These are phyloP conservation scores for Ogataea wickerhamii DNA, from an alignment of 805 yeast genomes.

Conservation along the genomic window DNA sequence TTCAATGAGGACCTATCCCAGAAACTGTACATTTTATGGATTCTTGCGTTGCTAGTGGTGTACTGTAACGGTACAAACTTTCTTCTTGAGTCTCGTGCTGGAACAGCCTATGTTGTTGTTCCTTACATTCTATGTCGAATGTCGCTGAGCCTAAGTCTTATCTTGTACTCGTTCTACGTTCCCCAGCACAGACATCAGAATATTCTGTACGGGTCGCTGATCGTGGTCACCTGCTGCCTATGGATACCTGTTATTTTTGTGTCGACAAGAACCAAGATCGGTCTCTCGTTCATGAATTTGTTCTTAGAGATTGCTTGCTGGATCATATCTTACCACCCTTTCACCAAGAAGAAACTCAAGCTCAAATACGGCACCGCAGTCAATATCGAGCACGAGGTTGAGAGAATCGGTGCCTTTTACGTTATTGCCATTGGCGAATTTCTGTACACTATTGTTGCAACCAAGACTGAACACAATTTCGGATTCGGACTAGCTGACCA, in stretches of 20 bases:
- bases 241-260: slow-evolving; percentile 56
- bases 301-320: slow-evolving; percentile 40
- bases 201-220: slow-evolving; percentile 35
- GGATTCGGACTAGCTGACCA: slow-evolving; percentile 42
- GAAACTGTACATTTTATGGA: slow-evolving; percentile 49
- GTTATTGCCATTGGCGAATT: slow-evolving; percentile 67
- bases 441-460: slow-evolving; percentile 49
- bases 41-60: slow-evolving; percentile 44
- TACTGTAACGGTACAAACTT: slow-evolving; percentile 46
- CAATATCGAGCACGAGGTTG: slow-evolving; percentile 66
- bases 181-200: slow-evolving; percentile 50
- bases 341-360: slow-evolving; percentile 39
- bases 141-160: slow-evolving; percentile 33
- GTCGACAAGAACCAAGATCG: slow-evolving; percentile 42
- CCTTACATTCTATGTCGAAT: slow-evolving; percentile 47
- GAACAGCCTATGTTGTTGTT: slow-evolving; percentile 43
- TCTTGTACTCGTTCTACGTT: slow-evolving; percentile 43
- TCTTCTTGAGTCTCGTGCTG: slow-evolving; percentile 32
- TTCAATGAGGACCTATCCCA: slow-evolving; percentile 59
- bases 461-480: slow-evolving; percentile 36
- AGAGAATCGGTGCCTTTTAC: slow-evolving; percentile 53
- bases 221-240: slow-evolving; percentile 35
- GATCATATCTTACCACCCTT: slow-evolving; percentile 44
- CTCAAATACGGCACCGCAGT: slow-evolving; percentile 53
- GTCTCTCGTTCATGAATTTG: slow-evolving; percentile 39